Conservation (phyloP, 2,329 filamentous ascomycete genomes). For the Colletotrichum viniferum region DNA sequence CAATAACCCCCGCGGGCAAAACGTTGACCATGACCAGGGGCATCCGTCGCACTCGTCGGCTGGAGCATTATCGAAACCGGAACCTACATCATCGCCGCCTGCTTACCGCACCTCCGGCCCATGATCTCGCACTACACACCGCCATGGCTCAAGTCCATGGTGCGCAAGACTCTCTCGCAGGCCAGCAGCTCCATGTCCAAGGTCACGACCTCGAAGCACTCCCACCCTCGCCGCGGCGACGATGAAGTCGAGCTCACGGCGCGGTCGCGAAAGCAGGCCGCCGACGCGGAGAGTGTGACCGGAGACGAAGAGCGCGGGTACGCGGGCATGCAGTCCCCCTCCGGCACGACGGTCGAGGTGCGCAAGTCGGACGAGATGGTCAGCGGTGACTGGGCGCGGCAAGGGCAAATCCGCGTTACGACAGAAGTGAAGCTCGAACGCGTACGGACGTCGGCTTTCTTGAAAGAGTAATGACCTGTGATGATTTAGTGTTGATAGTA, state of each 20-base stretch:
- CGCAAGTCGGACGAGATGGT: slow-evolving; percentile 8
- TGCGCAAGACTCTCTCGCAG: slow-evolving; percentile 9
- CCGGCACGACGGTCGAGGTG: slow-evolving; percentile 2
- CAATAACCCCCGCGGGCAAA: fast-evolving
- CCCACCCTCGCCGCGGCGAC: background rate
- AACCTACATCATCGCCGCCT: slow-evolving; percentile 28
- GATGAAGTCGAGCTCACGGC: slow-evolving; percentile 15
- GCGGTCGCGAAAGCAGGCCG: background rate
- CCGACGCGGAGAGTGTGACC: background rate
- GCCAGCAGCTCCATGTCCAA: slow-evolving; percentile 13
- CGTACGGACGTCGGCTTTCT: background rate
- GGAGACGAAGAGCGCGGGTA: slow-evolving; percentile 11
- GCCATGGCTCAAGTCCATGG: slow-evolving; percentile 13
- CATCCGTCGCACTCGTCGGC: slow-evolving; percentile 15
- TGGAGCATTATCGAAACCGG: slow-evolving; percentile 18
- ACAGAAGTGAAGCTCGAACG: slow-evolving; percentile 11
- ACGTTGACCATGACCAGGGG: background rate
- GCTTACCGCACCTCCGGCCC: slow-evolving; percentile 26
- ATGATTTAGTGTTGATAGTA: background rate
- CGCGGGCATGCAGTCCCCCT: background rate
- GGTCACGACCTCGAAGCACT: background rate
- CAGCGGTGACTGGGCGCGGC: background rate
- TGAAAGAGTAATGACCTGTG: background rate
- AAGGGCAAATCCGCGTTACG: slow-evolving; percentile 9
- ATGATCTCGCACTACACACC: slow-evolving; percentile 22